Evolutionary conservation across 768 basidiomycete species (phyloP), one percentile per base, ranked within the genome.

Genomic region (Suillus luteus): DNA sequence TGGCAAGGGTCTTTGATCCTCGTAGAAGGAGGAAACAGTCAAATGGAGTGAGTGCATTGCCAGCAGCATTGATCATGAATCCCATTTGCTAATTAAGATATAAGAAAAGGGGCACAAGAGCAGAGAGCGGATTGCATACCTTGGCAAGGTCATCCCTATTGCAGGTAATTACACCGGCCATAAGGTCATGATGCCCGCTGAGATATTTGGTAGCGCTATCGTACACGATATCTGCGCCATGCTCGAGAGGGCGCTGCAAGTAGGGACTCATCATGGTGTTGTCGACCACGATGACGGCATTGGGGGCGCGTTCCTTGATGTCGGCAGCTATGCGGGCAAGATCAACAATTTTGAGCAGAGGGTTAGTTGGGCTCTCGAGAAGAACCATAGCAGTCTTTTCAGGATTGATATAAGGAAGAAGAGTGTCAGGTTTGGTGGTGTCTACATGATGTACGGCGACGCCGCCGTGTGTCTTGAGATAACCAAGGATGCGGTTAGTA

Each of bases 201-300:
- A 99, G 83, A 76, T 99, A 99, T 74, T 99, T 99, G 27, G 97
- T 99, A 11, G 89, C 97, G 64, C 94, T 96, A 76, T 99, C 97
- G 71, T 99, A 99, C 10, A 98, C 96, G 62, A 99, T 87, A 73
- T 99, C 97, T 55, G 93, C 93, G 17, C 96, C 97, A 62, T 97
- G 90, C 71, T 99, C 95, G 43, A 99, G 85, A 12, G 97, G 97
- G 63, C 96, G 81, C 73, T 96, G 95, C 9, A 99, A 82, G 77
- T 98, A 99, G 17, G 97, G 96, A 72, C 95, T 97, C 96, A 99
- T 98, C 97, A 99, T 99, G 65, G 97, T 99, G 74, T 99, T 99
- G 76, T 99, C 97, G 24, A 95, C 94, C 43, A 96, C 91, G 60
- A 96, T 79, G 68, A 95, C 69, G 2, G 94, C 95, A 70, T 91